phyloP scores from a whole-genome alignment of 2,329 filamentous ascomycete species.

The Trichophyton benhamiae region DNA sequence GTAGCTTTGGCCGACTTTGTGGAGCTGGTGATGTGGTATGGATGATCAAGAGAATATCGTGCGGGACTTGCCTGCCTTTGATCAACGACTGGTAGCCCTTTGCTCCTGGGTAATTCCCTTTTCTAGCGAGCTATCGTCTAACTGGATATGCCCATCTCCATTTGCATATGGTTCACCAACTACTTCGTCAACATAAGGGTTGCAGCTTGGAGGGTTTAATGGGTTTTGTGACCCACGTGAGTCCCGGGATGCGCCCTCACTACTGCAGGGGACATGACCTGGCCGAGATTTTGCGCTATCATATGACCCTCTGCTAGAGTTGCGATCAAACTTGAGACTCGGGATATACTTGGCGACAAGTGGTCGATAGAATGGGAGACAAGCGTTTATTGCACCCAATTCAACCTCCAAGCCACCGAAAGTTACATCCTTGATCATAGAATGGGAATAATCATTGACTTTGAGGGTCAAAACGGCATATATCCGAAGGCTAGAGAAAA shows the following conservation, averaged over 20 bases:
- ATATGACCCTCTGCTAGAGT: not conserved
- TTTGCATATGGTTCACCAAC: not conserved
- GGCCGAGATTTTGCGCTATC: not conserved
- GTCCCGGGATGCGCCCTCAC: not conserved
- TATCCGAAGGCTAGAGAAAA: slow-evolving; percentile 3
- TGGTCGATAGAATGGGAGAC: slow-evolving; percentile 3
- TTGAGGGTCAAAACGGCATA: not conserved
- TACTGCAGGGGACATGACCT: not conserved
- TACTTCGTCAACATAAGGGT: not conserved
- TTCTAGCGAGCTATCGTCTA: not conserved
- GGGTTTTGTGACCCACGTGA: not conserved
- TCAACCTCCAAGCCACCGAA: not conserved
- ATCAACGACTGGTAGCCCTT: not conserved
- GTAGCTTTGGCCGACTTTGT: not conserved
- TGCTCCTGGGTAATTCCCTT: not conserved
- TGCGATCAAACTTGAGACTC: not conserved
- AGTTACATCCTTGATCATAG: not conserved
- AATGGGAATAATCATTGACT: not conserved
- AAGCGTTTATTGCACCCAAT: slow-evolving; percentile 2
- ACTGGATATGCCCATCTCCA: not conserved
- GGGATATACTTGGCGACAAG: not conserved
- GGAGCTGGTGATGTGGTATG: not conserved
- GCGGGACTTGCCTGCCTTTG: not conserved
- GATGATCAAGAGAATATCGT: too few species aligned
- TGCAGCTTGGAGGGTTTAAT: not conserved